Evolutionary conservation across 768 basidiomycete genomes (phyloP).

Genomic region (Amanita exitialis): DNA sequence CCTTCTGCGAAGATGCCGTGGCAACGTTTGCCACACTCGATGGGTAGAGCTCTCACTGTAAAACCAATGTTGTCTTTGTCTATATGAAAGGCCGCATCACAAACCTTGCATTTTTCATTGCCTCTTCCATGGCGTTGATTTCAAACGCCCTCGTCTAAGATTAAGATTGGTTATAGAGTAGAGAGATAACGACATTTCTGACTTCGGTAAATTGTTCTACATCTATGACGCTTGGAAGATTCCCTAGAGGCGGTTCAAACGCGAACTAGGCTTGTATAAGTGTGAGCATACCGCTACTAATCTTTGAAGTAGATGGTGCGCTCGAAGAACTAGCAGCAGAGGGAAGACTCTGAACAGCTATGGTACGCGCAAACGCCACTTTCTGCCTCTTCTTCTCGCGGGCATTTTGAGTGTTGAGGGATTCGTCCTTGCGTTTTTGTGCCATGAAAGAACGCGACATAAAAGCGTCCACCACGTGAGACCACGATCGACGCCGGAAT

Average conservation of each 20-base stretch:
- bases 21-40: slow-evolving; percentile 87
- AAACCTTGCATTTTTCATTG: slow-evolving; percentile 75
- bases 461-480: slow-evolving; percentile 1
- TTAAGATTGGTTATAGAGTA: slow-evolving; percentile 1
- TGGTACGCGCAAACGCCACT: slow-evolving; percentile 51
- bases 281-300: not conserved
- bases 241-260: slow-evolving; percentile 26
- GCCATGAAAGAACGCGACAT: slow-evolving; percentile 12
- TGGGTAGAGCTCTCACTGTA: slow-evolving; percentile 60
- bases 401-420: slow-evolving; percentile 22
- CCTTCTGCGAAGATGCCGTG: slow-evolving; percentile 81
- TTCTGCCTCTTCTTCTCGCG: slow-evolving; percentile 66
- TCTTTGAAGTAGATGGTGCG: not conserved
- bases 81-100: slow-evolving; percentile 6
- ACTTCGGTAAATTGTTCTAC: slow-evolving; percentile 88
- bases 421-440: slow-evolving; percentile 28
- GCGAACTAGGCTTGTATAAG: not conserved
- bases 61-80: not conserved
- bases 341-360: slow-evolving; percentile 46
- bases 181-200: slow-evolving; percentile 5
- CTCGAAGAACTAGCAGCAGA: not conserved
- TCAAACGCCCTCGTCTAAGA: slow-evolving; percentile 80
- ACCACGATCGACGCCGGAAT: slow-evolving; percentile 1
- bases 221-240: slow-evolving; percentile 66
- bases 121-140: slow-evolving; percentile 80